A percentile compares a stretch with the other conserved stretches of the same genome.
phyloP scores from a whole-genome alignment of 306 rosid species.

The Rosa rugosa region DNA sequence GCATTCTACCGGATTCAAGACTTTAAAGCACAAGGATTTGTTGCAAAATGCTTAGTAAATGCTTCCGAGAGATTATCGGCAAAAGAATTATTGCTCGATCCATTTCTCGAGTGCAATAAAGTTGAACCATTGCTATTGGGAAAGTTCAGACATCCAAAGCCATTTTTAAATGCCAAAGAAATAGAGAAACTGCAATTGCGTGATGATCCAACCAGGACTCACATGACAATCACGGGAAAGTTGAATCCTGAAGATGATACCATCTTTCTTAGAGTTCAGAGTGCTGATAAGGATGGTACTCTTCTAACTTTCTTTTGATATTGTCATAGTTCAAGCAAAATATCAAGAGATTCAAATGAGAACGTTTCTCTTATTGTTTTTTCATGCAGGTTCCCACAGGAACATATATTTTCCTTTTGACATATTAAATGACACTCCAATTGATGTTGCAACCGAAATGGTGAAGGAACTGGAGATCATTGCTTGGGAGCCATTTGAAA shows the following conservation, averaged over 20 bases:
- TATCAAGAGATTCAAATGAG: conserved; percentile 11
- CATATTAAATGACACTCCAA: conserved; percentile 63
- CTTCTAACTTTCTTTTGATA: background rate
- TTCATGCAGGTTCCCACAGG: conserved; percentile 59
- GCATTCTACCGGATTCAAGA: conserved; percentile 64
- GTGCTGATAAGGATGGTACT: conserved; percentile 66
- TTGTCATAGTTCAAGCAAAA: conserved; percentile 9
- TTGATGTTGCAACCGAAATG: conserved; percentile 88
- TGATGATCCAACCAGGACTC: conserved; percentile 42
- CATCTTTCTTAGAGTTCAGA: conserved; percentile 76
- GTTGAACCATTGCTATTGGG: conserved; percentile 26
- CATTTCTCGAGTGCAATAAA: conserved; percentile 56
- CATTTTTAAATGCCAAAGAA: conserved; percentile 66
- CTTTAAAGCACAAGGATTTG: conserved; percentile 57
- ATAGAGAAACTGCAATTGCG: conserved; percentile 49
- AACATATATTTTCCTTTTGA: conserved; percentile 84
- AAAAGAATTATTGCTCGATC: conserved; percentile 66
- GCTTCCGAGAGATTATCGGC: conserved; percentile 70
- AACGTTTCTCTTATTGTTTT: conserved; percentile 19
- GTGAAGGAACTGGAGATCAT: conserved; percentile 84
- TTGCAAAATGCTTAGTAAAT: conserved; percentile 65
- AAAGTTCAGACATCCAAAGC: conserved; percentile 45
- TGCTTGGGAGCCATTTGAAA: conserved; percentile 81
- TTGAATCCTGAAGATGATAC: conserved; percentile 71
- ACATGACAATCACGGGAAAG: conserved; percentile 88